Evolutionary conservation across 2,329 filamentous ascomycete genomes (phyloP).

Genomic region (Bertia moriformis): DNA sequence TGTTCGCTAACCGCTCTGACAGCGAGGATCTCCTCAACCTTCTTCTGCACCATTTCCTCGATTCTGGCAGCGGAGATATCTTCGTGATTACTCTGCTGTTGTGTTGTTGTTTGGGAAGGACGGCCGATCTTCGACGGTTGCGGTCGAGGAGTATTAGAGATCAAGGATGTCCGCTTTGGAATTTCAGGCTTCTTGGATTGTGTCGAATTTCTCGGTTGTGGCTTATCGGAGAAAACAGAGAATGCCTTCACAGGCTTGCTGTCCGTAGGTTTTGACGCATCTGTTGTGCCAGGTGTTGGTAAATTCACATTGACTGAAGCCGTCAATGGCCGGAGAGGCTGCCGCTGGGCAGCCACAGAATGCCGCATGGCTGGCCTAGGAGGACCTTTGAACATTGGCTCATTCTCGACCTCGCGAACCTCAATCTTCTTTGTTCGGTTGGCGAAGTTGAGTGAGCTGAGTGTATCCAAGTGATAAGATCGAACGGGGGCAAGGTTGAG

Average conservation of each 20-base stretch:
- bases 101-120: constrained; percentile 19
- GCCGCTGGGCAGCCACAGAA: constrained; percentile 18
- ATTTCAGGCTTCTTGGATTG: not conserved
- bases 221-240: constrained; percentile 69
- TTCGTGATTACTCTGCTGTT: constrained; percentile 12
- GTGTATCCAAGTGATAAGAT: constrained; percentile 82
- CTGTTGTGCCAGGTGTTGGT: constrained; percentile 28
- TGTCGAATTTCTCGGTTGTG: constrained; percentile 3
- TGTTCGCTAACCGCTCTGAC: constrained; percentile 50
- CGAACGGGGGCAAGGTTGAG: constrained; percentile 83
- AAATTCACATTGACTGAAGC: constrained; percentile 63
- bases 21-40: constrained; percentile 77
- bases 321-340: constrained; percentile 51
- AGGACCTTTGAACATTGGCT: constrained; percentile 71
- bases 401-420: constrained; percentile 87
- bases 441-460: constrained; percentile 87
- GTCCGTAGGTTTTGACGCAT: constrained; percentile 32
- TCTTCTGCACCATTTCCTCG: constrained; percentile 81
- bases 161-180: constrained; percentile 23
- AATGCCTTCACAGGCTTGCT: constrained; percentile 72
- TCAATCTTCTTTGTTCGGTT: constrained; percentile 94
- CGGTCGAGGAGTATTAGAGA: constrained; percentile 8
- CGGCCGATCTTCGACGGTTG: constrained; percentile 22
- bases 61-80: constrained; percentile 61
- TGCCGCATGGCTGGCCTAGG: constrained; percentile 31